Evolutionary conservation across 1,284 basidiomycete species (phyloP).

Genomic region (Athelia sp.): DNA sequence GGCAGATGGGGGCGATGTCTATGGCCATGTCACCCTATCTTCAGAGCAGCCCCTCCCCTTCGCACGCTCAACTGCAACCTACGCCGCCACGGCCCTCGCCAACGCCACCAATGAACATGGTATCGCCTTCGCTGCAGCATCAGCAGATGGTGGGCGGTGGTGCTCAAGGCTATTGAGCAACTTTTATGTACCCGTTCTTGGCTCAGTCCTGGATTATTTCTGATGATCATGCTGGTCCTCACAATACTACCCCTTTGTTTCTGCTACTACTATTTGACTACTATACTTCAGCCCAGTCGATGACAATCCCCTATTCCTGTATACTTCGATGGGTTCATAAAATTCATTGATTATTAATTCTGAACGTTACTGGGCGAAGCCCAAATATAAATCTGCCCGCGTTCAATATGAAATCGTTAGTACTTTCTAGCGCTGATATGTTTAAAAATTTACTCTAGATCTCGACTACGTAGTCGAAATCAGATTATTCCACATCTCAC

Average conservation of each 20-base stretch:
- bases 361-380: no score
- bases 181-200: constrained; percentile 30
- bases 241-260: not conserved
- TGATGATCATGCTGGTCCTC: not conserved
- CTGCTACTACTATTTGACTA: not conserved
- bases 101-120: constrained; percentile 46
- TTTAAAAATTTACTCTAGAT: no score
- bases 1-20: constrained; percentile 32
- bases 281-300: no score
- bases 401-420: no score
- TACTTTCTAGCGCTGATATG: no score
- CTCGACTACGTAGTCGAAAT: no score
- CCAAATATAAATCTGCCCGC: no score
- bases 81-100: constrained; percentile 51
- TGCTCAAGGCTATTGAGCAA: no score
- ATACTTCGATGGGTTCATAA: no score
- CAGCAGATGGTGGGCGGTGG: constrained; percentile 42
- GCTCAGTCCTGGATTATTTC: constrained; percentile 22
- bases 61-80: constrained; percentile 45
- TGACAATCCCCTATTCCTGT: no score
- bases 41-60: constrained; percentile 41
- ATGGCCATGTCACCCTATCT: constrained; percentile 51
- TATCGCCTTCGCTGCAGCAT: constrained; percentile 61
- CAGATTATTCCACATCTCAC: no score
- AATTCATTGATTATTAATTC: no score